Evolutionary conservation across 129 eudicot genomes (phyloP).

Genomic region (Oenanthe sinensis): DNA sequence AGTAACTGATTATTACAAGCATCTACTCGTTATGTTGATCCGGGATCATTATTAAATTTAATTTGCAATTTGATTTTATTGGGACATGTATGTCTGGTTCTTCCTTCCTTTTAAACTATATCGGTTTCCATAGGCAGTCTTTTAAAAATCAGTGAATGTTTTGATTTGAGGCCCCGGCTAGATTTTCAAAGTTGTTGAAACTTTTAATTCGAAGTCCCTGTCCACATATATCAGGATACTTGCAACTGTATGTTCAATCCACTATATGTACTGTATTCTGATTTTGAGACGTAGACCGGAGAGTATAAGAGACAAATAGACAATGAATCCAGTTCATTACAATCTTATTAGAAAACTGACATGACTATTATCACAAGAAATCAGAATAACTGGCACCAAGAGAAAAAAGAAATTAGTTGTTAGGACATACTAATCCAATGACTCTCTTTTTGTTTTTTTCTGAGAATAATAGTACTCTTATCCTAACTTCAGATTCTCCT

Average conservation of each 20-base stretch:
- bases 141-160: background rate
- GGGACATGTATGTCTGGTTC: background rate
- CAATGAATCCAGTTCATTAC: background rate
- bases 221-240: background rate
- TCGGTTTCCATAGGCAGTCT: too few species aligned
- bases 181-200: background rate
- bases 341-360: background rate
- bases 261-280: background rate
- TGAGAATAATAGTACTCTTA: slow-evolving; percentile 2
- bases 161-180: background rate
- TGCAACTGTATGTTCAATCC: background rate
- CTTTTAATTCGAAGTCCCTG: background rate
- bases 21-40: background rate
- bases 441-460: background rate
- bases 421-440: slow-evolving; percentile 1
- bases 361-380: background rate
- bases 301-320: background rate
- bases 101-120: background rate
- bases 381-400: slow-evolving; percentile 5
- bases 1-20: background rate
- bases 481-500: slow-evolving; percentile 1
- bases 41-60: background rate
- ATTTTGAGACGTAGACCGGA: background rate
- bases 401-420: background rate
- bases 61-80: background rate